These are phyloP conservation scores for Corylus americana DNA, from an alignment of 306 rosid species.

Conservation along the genomic window DNA sequence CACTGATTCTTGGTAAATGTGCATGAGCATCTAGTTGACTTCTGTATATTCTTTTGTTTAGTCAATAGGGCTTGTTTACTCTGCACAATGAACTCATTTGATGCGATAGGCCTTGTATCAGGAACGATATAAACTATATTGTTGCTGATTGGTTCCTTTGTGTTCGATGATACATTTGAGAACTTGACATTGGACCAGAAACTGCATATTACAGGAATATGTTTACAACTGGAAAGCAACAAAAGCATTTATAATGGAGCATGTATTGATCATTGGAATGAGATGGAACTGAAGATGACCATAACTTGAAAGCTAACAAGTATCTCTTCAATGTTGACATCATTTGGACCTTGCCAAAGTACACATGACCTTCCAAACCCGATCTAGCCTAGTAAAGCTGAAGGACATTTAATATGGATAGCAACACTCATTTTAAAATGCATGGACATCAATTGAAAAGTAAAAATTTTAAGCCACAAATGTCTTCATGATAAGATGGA, in stretches of 20 bases:
- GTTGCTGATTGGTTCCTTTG: background rate
- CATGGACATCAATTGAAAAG: background rate
- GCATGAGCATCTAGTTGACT: background rate
- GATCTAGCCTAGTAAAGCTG: background rate
- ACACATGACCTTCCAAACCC: background rate
- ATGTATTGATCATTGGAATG: too few relatives aligned
- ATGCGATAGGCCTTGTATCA: too few relatives aligned
- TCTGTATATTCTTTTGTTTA: background rate
- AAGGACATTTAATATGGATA: background rate
- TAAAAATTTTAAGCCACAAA: background rate
- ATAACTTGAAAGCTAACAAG: background rate
- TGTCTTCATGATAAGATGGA: background rate
- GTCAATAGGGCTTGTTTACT: background rate
- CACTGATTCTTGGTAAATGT: background rate
- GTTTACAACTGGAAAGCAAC: background rate
- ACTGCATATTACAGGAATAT: background rate
- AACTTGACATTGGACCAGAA: background rate
- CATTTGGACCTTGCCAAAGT: background rate
- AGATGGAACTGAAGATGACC: background rate
- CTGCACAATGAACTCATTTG: background rate
- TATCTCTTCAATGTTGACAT: background rate
- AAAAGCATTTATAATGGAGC: background rate
- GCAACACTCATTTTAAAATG: background rate
- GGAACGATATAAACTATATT: too few relatives aligned
- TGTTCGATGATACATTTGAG: background rate